Percentiles rank a stretch among this genome's conserved stretches.
These are phyloP conservation scores for Penicillium samsonianum DNA, from an alignment of 495 filamentous ascomycete genomes.

Conservation along the genomic window DNA sequence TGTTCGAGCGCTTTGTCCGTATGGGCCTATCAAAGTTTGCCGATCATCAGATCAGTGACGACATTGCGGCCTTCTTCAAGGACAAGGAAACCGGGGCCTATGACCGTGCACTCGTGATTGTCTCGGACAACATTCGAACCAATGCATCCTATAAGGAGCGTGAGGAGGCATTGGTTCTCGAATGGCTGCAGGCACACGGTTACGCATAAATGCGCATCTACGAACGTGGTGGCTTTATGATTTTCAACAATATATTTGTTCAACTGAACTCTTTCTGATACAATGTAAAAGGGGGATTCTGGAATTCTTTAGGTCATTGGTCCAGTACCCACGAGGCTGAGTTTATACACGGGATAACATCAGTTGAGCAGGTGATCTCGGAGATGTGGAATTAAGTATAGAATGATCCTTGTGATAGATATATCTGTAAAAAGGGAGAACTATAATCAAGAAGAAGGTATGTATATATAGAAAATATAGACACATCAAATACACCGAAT, in stretches of 20 bases:
- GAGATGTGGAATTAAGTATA: neutral
- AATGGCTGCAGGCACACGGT: constrained; percentile 68
- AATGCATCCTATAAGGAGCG: constrained; percentile 76
- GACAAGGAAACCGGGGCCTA: constrained; percentile 78
- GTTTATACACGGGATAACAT: constrained; percentile 13
- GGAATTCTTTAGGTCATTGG: constrained; percentile 12
- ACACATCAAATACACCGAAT: too few species aligned
- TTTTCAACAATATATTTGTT: neutral
- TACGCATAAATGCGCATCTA: constrained; percentile 46
- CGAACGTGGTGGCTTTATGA: neutral
- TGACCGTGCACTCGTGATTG: constrained; percentile 74
- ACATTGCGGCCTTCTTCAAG: constrained; percentile 82
- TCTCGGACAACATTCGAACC: constrained; percentile 75
- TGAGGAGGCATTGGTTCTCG: constrained; percentile 65
- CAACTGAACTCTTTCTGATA: neutral
- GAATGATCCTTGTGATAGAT: neutral
- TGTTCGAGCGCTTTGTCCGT: constrained; percentile 84
- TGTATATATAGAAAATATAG: neutral
- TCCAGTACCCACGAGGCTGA: constrained; percentile 14
- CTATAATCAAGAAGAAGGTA: neutral
- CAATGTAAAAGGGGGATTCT: neutral
- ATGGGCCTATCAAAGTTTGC: constrained; percentile 75
- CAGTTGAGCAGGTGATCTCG: constrained; percentile 8
- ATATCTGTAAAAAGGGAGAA: neutral
- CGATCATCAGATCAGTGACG: constrained; percentile 63